Evolutionary conservation across 495 filamentous ascomycete genomes (phyloP).

Genomic region (Hypoxylon fragiforme): DNA sequence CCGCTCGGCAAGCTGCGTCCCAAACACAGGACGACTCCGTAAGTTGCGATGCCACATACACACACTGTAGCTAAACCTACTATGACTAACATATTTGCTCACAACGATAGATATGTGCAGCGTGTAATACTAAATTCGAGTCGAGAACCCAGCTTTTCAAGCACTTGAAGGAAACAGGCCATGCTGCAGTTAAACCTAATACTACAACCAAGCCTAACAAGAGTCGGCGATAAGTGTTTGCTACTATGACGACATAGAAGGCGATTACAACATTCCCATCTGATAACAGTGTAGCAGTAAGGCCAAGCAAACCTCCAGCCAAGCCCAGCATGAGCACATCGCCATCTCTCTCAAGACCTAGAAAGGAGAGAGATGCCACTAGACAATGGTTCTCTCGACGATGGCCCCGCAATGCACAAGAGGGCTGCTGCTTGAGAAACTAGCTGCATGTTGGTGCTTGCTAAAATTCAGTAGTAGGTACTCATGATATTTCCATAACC

Average conservation of each 20-base stretch:
- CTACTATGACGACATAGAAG: background rate
- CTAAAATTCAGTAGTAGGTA: constrained; percentile 17
- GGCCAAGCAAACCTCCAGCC: constrained; percentile 4
- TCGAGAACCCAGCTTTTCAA: constrained; percentile 72
- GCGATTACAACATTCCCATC: background rate
- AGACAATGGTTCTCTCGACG: background rate
- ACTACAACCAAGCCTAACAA: constrained; percentile 33
- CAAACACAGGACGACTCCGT: constrained; percentile 43
- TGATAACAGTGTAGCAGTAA: background rate
- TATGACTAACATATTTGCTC: constrained; percentile 4
- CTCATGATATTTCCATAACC: constrained; percentile 26
- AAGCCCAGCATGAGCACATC: background rate
- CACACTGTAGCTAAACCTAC: background rate
- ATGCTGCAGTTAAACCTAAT: constrained; percentile 56
- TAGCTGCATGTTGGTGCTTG: constrained; percentile 2
- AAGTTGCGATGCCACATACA: constrained; percentile 16
- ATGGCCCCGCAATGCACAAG: constrained; percentile 1
- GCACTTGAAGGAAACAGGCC: constrained; percentile 67
- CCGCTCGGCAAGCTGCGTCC: constrained; percentile 59
- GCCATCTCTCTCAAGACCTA: background rate
- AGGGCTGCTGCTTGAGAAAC: background rate
- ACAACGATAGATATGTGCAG: constrained; percentile 54
- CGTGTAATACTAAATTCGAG: constrained; percentile 63
- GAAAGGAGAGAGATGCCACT: background rate
- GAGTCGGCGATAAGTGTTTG: constrained; percentile 41